Evolutionary conservation across 495 filamentous ascomycete species (phyloP).

Genomic region (Xylaria telfairii): DNA sequence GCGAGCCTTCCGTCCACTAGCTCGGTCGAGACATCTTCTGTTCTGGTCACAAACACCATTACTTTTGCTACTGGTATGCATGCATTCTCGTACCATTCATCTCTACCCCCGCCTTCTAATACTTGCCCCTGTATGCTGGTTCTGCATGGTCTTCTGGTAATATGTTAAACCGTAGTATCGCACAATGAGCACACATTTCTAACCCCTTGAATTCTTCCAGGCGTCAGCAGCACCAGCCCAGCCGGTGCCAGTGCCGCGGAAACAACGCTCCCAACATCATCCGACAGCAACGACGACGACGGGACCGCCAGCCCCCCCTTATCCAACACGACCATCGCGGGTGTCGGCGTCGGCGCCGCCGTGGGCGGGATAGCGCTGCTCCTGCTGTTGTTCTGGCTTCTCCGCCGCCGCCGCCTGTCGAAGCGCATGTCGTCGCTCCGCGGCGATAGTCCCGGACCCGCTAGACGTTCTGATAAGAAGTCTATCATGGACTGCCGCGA

Average conservation of each 20-base stretch:
- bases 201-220: not conserved
- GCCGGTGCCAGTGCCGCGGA: not conserved
- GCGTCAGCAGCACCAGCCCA: not conserved
- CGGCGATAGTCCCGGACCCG: not conserved
- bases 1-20: not conserved
- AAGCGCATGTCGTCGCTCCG: constrained; percentile 23
- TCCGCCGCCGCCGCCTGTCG: constrained; percentile 31
- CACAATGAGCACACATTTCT: not conserved
- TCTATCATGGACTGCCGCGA: constrained; percentile 17
- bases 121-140: not conserved
- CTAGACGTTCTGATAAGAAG: constrained; percentile 12
- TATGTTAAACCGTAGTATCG: not conserved
- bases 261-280: not conserved
- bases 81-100: not conserved
- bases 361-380: constrained; percentile 14
- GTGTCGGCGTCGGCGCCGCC: constrained; percentile 32
- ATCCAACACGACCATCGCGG: constrained; percentile 16
- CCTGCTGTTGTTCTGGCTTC: constrained; percentile 15
- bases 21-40: not conserved
- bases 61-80: not conserved
- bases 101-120: not conserved
- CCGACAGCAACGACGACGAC: not conserved
- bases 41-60: not conserved
- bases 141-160: not conserved
- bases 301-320: not conserved